phyloP scores from a whole-genome alignment of 495 filamentous ascomycete genomes.

The Friedmanniomyces simplex region DNA sequence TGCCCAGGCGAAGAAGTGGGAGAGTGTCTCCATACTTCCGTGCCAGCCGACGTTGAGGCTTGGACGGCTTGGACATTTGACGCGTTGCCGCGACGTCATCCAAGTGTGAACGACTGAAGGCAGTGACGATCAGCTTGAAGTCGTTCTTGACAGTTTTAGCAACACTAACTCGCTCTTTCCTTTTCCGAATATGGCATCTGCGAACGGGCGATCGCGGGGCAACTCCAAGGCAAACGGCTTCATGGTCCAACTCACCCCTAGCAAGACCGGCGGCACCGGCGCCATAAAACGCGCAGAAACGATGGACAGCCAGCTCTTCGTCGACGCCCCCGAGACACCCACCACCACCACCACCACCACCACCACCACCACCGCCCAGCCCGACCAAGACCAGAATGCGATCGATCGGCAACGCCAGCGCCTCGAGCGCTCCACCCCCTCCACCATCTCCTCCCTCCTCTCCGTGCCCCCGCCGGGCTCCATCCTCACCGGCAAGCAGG shows the following conservation, averaged over 20 bases:
- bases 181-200: background rate
- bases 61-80: too few species aligned
- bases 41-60: too few species aligned
- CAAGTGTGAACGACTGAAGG: background rate
- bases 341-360: too few species aligned
- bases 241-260: slow-evolving; percentile 12
- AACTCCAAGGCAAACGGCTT: slow-evolving; percentile 6
- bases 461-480: slow-evolving; percentile 39
- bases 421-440: slow-evolving; percentile 11
- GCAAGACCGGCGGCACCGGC: background rate
- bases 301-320: slow-evolving; percentile 14
- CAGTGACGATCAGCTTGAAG: background rate
- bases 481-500: slow-evolving; percentile 87
- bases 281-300: slow-evolving; percentile 7
- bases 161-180: background rate
- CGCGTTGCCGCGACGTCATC: too few species aligned
- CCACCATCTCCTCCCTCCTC: slow-evolving; percentile 14
- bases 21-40: too few species aligned
- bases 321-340: slow-evolving; percentile 10
- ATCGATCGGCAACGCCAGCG: background rate
- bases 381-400: background rate
- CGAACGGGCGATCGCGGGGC: background rate
- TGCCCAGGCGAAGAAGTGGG: too few species aligned
- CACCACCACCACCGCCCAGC: too few species aligned
- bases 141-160: too few species aligned